Evolutionary conservation across 345 rosid species (phyloP).

Genomic region (Murraya koenigii): DNA sequence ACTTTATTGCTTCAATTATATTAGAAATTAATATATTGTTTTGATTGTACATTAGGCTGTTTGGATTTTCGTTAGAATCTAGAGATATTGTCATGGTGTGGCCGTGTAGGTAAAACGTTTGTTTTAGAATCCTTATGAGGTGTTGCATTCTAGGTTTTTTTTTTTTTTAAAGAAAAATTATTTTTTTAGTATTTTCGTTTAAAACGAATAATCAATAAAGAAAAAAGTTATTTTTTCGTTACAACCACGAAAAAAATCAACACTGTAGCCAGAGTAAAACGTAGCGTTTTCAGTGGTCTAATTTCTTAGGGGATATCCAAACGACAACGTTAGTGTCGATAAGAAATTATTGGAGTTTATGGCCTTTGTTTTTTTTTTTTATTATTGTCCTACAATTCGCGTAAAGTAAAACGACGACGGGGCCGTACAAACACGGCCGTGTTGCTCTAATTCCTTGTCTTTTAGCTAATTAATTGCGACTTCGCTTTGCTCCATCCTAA

Average conservation of each 20-base stretch:
- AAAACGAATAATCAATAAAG: too few species aligned
- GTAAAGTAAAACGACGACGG: slow-evolving; percentile 12
- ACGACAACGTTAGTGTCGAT: neutral
- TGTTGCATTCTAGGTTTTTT: too few species aligned
- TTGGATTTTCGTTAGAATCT: neutral
- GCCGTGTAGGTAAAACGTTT: neutral
- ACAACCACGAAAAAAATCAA: neutral
- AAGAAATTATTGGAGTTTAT: neutral
- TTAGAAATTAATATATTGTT: too few species aligned
- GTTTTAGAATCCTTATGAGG: neutral
- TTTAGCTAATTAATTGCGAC: slow-evolving; percentile 5
- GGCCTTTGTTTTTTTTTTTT: neutral
- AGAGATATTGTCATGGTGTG: neutral
- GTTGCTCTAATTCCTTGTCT: slow-evolving; percentile 1
- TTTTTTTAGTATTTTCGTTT: too few species aligned
- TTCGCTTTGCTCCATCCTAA: neutral
- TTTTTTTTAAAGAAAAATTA: too few species aligned
- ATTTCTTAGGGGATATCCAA: neutral
- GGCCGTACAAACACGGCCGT: slow-evolving; percentile 19
- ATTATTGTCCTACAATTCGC: neutral
- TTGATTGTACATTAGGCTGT: neutral
- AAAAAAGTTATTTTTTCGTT: too few species aligned
- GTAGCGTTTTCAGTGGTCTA: neutral
- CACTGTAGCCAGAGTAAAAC: neutral
- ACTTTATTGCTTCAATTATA: too few species aligned